Evolutionary conservation across 495 filamentous ascomycete species (phyloP).

Genomic region (Cladorrhinum samala): DNA sequence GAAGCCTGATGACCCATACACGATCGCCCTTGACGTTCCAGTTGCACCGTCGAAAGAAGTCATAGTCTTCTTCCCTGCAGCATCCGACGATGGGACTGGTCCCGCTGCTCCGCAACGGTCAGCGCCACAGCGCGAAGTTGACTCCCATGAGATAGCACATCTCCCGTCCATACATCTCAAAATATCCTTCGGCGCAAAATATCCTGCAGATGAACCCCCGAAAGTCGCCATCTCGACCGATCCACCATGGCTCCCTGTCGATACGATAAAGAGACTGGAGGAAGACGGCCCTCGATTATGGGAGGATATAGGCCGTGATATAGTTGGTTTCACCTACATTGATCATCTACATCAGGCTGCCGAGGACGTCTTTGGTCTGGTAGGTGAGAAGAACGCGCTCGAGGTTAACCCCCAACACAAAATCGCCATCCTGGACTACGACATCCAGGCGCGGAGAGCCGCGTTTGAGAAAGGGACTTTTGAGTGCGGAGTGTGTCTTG

Average conservation of each 20-base stretch:
- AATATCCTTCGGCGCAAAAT: constrained; percentile 65
- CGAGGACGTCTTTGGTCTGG: constrained; percentile 70
- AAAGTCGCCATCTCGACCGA: constrained; percentile 55
- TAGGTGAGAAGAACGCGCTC: constrained; percentile 45
- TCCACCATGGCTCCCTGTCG: constrained; percentile 64
- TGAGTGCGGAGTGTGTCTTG: constrained; percentile 84
- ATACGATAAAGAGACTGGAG: constrained; percentile 52
- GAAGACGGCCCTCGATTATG: constrained; percentile 60
- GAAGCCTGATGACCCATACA: constrained; percentile 53
- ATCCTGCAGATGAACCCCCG: constrained; percentile 66
- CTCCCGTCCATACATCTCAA: constrained; percentile 68
- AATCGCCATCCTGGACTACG: constrained; percentile 69
- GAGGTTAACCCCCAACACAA: constrained; percentile 56
- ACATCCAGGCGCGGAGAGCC: constrained; percentile 62
- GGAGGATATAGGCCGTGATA: constrained; percentile 73
- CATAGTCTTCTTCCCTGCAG: constrained; percentile 60
- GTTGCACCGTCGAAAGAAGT: constrained; percentile 65
- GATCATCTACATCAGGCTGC: constrained; percentile 77
- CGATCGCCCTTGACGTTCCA: constrained; percentile 63
- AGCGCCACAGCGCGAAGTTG: constrained; percentile 19
- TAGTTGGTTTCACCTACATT: constrained; percentile 79
- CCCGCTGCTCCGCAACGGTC: constrained; percentile 16
- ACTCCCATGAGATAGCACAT: constrained; percentile 62
- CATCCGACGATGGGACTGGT: constrained; percentile 34
- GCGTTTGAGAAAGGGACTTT: constrained; percentile 81